These are phyloP conservation scores for Colletotrichum navitas DNA, from an alignment of 2,329 filamentous ascomycete species.

Conservation along the genomic window DNA sequence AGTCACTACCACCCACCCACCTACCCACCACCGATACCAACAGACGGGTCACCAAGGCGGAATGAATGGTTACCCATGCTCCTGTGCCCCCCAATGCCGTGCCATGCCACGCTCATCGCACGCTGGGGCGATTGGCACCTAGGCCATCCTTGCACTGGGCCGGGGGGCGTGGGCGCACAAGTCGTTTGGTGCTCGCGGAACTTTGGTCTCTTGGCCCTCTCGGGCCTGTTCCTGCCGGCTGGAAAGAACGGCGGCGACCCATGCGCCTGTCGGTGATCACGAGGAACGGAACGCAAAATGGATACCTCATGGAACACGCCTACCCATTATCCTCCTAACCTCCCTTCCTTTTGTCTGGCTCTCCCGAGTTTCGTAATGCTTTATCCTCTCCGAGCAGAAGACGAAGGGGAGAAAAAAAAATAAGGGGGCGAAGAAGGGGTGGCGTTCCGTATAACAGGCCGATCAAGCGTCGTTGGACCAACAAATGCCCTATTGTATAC, in stretches of 20 bases:
- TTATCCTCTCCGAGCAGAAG: constrained; percentile 15
- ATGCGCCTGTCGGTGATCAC: constrained; percentile 41
- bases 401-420: neutral
- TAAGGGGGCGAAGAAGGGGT: constrained; percentile 20
- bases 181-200: constrained; percentile 27
- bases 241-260: constrained; percentile 34
- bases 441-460: constrained; percentile 28
- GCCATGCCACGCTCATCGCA: constrained; percentile 39
- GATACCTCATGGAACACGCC: constrained; percentile 36
- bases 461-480: constrained; percentile 31
- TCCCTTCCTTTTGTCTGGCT: constrained; percentile 30
- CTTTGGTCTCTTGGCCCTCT: constrained; percentile 29
- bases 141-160: constrained; percentile 30
- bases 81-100: constrained; percentile 17
- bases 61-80: constrained; percentile 35
- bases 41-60: constrained; percentile 24
- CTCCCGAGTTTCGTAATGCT: constrained; percentile 16
- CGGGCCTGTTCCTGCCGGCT: constrained; percentile 39
- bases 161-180: constrained; percentile 36
- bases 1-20: neutral
- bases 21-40: neutral
- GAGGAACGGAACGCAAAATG: constrained; percentile 40
- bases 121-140: constrained; percentile 36
- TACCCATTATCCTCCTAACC: neutral
- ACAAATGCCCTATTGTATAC: neutral